Percentiles rank a stretch among this genome's conserved stretches.
Conservation (phyloP, 2,329 filamentous ascomycete species). For the Cercospora citrullina region DNA sequence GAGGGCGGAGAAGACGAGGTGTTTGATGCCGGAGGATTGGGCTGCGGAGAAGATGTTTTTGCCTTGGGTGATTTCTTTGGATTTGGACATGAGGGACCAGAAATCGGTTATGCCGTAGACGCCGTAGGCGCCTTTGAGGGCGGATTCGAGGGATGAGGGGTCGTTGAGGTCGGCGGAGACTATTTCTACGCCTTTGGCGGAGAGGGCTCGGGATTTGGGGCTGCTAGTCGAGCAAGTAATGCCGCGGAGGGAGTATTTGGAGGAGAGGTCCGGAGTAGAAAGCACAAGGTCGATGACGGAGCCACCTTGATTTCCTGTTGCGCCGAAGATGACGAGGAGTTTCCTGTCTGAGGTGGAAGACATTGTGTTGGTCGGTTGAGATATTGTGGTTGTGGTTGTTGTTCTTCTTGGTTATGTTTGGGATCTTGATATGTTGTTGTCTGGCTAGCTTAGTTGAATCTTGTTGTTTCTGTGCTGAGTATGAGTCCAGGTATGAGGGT, state of each 20-base stretch:
- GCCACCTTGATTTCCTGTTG: constrained; percentile 62
- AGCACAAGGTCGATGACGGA: constrained; percentile 53
- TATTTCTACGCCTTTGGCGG: constrained; percentile 52
- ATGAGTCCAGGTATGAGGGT: background rate
- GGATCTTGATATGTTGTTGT: background rate
- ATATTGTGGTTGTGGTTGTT: background rate
- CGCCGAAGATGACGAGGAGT: constrained; percentile 58
- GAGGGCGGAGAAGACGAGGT: constrained; percentile 44
- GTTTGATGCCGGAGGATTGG: constrained; percentile 36
- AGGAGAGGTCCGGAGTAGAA: constrained; percentile 46
- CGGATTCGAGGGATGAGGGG: constrained; percentile 46
- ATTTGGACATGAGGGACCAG: constrained; percentile 45
- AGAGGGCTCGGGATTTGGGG: constrained; percentile 48
- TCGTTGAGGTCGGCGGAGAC: constrained; percentile 55
- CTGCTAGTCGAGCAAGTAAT: constrained; percentile 55
- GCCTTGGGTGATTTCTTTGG: constrained; percentile 38
- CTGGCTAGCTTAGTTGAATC: background rate
- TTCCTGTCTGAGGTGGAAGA: constrained; percentile 36
- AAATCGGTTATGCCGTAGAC: constrained; percentile 57
- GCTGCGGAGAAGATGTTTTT: constrained; percentile 39
- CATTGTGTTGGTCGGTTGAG: constrained; percentile 16
- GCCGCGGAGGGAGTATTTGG: constrained; percentile 55
- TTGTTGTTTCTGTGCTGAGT: background rate
- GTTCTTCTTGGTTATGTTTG: background rate
- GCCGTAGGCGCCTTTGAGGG: constrained; percentile 50